Conservation (phyloP, 352 stramenopile species). For the Phytopythium boreale region DNA sequence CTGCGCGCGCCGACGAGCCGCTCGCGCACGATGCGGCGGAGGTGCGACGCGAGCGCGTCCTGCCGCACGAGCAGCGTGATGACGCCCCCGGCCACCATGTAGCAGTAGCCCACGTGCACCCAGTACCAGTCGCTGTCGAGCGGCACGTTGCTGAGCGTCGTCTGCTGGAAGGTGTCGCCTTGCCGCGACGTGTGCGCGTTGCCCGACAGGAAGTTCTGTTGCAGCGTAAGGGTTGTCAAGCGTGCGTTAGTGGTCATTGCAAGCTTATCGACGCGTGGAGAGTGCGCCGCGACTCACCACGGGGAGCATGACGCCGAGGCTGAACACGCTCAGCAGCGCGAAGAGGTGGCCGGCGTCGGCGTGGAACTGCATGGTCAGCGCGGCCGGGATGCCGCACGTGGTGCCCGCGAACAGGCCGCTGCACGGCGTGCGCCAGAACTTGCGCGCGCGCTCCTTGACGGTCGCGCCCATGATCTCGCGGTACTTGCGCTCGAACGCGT, state of each 20-base stretch:
- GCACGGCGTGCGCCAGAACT: slow-evolving; percentile 43
- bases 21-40: slow-evolving; percentile 47
- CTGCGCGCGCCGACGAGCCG: slow-evolving; percentile 65
- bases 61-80: slow-evolving; percentile 51
- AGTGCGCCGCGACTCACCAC: slow-evolving; percentile 46
- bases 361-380: slow-evolving; percentile 65
- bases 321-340: slow-evolving; percentile 60
- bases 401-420: slow-evolving; percentile 57
- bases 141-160: slow-evolving; percentile 82
- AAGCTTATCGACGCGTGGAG: too few species aligned
- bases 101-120: slow-evolving; percentile 75
- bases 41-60: slow-evolving; percentile 38
- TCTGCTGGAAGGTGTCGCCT: slow-evolving; percentile 61
- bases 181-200: slow-evolving; percentile 28
- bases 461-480: slow-evolving; percentile 35
- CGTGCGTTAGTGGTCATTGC: slow-evolving; percentile 1
- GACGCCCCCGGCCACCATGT: slow-evolving; percentile 54
- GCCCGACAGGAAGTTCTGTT: slow-evolving; percentile 70
- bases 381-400: slow-evolving; percentile 64
- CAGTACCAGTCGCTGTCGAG: slow-evolving; percentile 78
- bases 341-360: slow-evolving; percentile 64
- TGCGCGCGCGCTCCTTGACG: slow-evolving; percentile 36
- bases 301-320: slow-evolving; percentile 61
- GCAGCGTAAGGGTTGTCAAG: not conserved
- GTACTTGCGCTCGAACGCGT: slow-evolving; percentile 47